These are phyloP conservation scores for Acanthochlamys bracteata DNA, from an alignment of 106 monocot genomes.

Conservation along the genomic window DNA sequence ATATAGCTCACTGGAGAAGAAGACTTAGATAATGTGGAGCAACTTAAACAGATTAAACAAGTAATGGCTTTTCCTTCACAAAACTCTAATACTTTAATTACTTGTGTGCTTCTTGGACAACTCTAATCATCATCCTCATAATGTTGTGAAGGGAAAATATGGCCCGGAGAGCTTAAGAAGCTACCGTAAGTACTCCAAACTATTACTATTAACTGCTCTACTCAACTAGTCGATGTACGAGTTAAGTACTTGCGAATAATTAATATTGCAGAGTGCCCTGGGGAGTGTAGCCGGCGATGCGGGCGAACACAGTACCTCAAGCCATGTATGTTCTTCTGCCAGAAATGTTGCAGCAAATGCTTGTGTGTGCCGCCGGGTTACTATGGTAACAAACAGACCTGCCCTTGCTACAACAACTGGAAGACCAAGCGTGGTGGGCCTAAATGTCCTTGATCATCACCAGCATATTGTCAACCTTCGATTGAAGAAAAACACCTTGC, in stretches of 20 bases:
- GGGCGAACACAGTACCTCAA: conserved; percentile 35
- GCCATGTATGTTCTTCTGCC: conserved; percentile 69
- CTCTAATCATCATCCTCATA: no score
- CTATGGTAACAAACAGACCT: conserved; percentile 65
- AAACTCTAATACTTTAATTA: no score
- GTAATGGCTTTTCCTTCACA: no score
- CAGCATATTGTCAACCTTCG: no score
- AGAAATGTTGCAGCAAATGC: conserved; percentile 54
- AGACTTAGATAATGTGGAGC: no score
- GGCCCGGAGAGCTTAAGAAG: conserved; percentile 17
- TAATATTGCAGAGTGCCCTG: conserved; percentile 19
- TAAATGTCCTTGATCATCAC: conserved; percentile 38
- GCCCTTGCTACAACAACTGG: conserved; percentile 84
- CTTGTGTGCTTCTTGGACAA: no score
- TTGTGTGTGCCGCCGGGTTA: conserved; percentile 63
- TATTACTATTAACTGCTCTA: background rate
- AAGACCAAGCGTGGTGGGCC: conserved; percentile 76
- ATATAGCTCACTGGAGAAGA: no score
- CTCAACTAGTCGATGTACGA: no score
- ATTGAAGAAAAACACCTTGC: no score
- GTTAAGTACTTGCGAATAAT: no score
- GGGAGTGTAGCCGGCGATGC: conserved; percentile 35
- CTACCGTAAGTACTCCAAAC: conserved; percentile 14
- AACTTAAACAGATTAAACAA: no score
- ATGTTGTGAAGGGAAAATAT: conserved; percentile 7